These are phyloP conservation scores for Sporormia fimetaria DNA, from an alignment of 495 filamentous ascomycete species.

Conservation along the genomic window DNA sequence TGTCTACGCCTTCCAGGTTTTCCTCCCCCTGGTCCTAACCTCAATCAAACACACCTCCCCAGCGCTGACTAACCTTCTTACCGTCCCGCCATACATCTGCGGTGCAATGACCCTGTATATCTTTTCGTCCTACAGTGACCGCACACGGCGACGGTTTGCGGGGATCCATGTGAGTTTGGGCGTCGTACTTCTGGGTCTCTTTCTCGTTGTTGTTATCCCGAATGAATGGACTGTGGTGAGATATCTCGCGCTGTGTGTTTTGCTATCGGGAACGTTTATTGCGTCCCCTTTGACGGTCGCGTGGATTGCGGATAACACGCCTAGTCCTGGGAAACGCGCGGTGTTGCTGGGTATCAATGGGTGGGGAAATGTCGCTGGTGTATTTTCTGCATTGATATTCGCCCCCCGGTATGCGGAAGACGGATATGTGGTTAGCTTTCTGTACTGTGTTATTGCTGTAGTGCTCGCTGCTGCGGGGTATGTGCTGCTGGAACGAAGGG, in stretches of 20 bases:
- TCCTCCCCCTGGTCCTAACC: conserved; percentile 43
- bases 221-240: conserved; percentile 27
- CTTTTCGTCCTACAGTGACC: conserved; percentile 41
- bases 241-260: conserved; percentile 43
- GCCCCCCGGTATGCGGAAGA: conserved; percentile 33
- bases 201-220: conserved; percentile 33
- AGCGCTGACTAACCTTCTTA: conserved; percentile 43
- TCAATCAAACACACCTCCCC: conserved; percentile 23
- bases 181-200: conserved; percentile 38
- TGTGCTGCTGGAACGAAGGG: conserved; percentile 23
- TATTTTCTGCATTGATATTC: conserved; percentile 40
- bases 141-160: conserved; percentile 34
- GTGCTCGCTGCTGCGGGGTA: conserved; percentile 37
- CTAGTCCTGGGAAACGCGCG: conserved; percentile 42
- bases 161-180: conserved; percentile 41
- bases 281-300: conserved; percentile 45
- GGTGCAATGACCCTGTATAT: conserved; percentile 39
- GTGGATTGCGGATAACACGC: conserved; percentile 47
- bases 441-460: conserved; percentile 37
- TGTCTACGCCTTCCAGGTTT: conserved; percentile 42
- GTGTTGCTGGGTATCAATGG: conserved; percentile 49
- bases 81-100: conserved; percentile 45
- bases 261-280: conserved; percentile 44
- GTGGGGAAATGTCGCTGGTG: conserved; percentile 48
- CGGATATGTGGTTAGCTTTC: conserved; percentile 34